Evolutionary conservation across 495 filamentous ascomycete species (phyloP), one percentile per base, ranked within the genome.

Genomic region (Penicillium desertorum): DNA sequence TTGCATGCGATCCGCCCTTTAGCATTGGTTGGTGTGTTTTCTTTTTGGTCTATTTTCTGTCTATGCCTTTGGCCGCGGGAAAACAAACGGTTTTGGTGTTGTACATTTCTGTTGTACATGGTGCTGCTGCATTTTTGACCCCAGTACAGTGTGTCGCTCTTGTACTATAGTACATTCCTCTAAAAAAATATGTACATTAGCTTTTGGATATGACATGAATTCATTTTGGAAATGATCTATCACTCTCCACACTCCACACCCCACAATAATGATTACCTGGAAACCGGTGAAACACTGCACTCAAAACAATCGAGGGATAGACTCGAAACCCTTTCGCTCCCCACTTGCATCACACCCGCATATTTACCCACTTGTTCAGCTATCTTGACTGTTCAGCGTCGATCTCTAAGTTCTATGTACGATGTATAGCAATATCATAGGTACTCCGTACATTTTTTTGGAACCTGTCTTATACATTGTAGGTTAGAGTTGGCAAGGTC

Each of bases 11-110:
- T 43, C 20, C 17, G 17, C 45, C 43, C 37, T 29, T 54, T 45
- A 61, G 62, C 62, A 64, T 64, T 64, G 56, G 47, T 34, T 53
- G 59, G 56, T 62, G 62, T 49, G 51, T 52, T 55, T 45, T 46
- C 20, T 7, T 7, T 16, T 54, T 32, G 34, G 47, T 6, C 20
- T 27, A 12, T 45, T 34, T 25, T 46, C 11, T 45, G 27, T 39
- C 36, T 39, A n/a, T 39, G 41, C 22, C 37, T 39, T 46, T 23
- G 50, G 27, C 22, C n/a, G 19, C 25, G 50, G 37, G 37, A 51
- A 34, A 52, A 52, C 23, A 41, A 41, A 41, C 46, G 46, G 49
- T 30, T 51, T 43, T 16, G 58, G 58, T 56, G 46, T 56, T 61
- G 46, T 60, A 50, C 37, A 60, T 60, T 51, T 44, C 29, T 45